Evolutionary conservation across 75 land plant genomes (phyloP).

Genomic region (Chamaecyparis obtusa): DNA sequence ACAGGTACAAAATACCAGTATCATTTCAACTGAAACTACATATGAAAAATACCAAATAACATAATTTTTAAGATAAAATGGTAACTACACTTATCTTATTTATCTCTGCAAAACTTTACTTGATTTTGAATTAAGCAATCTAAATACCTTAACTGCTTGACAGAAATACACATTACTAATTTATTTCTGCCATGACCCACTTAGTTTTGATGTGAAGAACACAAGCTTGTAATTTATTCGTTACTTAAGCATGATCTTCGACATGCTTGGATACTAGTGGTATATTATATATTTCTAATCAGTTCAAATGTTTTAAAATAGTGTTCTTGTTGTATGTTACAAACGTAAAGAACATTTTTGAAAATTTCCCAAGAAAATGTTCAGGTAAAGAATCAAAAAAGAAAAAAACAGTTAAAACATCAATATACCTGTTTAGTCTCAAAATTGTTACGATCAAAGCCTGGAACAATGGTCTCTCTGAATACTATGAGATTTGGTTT

Average conservation of each 20-base stretch:
- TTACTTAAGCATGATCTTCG: neutral
- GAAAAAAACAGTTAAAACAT: neutral
- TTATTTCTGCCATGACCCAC: neutral
- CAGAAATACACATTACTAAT: neutral
- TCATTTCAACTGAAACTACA: neutral
- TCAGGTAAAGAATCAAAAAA: neutral
- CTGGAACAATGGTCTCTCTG: constrained; percentile 65
- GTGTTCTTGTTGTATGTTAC: neutral
- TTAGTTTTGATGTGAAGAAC: neutral
- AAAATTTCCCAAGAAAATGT: neutral
- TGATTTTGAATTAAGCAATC: neutral
- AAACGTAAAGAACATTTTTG: neutral
- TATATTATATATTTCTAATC: neutral
- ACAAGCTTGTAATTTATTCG: neutral
- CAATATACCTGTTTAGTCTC: constrained; percentile 67
- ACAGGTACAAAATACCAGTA: neutral
- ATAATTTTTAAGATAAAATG: neutral
- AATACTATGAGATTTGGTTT: constrained; percentile 64
- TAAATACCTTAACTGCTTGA: neutral
- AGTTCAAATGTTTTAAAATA: neutral
- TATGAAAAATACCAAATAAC: neutral
- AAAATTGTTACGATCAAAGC: constrained; percentile 73
- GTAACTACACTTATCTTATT: neutral
- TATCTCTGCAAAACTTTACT: neutral
- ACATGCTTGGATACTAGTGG: neutral